A percentile compares a stretch with the other conserved stretches of the same genome.
These are phyloP conservation scores for Rhododendron molle DNA, from an alignment of 148 eudicot species.

Conservation along the genomic window DNA sequence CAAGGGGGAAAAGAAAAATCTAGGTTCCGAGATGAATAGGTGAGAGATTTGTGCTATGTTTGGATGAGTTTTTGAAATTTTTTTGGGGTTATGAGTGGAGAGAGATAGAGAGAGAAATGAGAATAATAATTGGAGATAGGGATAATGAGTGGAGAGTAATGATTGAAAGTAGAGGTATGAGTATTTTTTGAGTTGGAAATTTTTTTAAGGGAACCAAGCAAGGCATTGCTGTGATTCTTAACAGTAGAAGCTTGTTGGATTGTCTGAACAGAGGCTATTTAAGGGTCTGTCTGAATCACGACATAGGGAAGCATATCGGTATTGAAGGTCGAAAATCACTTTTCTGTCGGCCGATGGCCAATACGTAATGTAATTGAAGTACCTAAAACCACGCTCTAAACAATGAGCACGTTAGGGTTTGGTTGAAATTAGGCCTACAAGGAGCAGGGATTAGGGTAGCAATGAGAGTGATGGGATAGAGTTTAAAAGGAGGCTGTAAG, in stretches of 20 bases:
- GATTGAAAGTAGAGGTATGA: no score
- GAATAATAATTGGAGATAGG: no score
- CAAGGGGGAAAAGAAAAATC: background rate
- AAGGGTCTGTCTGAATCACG: background rate
- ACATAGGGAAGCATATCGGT: background rate
- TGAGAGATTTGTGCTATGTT: background rate
- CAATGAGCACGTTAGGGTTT: background rate
- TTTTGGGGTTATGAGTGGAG: no score
- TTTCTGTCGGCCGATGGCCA: background rate
- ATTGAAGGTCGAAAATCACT: background rate
- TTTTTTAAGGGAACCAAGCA: no score
- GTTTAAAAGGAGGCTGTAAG: background rate
- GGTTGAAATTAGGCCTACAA: background rate
- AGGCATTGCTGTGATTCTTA: background rate
- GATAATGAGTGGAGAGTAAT: no score
- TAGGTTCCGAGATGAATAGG: background rate
- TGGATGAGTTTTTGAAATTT: no score
- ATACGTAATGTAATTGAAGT: background rate
- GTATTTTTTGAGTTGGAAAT: no score
- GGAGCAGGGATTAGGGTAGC: background rate
- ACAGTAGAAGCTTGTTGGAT: background rate
- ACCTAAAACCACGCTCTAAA: background rate
- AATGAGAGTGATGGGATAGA: background rate
- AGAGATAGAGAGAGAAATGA: no score
- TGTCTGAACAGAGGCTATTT: background rate